phyloP scores from a whole-genome alignment of 164 flowering plant genomes.

The Stephania yunnanensis region DNA sequence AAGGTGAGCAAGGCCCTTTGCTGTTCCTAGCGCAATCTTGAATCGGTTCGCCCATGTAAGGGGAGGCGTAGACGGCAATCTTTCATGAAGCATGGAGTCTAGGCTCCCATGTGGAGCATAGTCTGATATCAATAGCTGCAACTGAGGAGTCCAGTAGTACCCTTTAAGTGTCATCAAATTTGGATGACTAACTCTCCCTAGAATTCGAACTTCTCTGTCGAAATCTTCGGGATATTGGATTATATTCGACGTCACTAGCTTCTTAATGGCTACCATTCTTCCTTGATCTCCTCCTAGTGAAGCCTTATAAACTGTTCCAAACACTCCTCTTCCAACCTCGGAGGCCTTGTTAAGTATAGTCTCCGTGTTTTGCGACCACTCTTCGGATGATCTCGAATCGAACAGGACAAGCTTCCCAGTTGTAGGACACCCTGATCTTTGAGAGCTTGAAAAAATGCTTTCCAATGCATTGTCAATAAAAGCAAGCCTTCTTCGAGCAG shows the following conservation, averaged over 20 bases:
- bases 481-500: conserved; percentile 53
- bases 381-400: conserved; percentile 43
- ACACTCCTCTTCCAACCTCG: conserved; percentile 73
- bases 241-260: conserved; percentile 52
- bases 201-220: conserved; percentile 67
- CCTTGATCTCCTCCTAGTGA: conserved; percentile 49
- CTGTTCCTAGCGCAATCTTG: conserved; percentile 71
- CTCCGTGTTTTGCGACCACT: conserved; percentile 43
- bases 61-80: conserved; percentile 40
- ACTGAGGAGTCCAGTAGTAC: conserved; percentile 61
- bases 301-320: conserved; percentile 83
- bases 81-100: conserved; percentile 57
- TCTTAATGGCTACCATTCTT: conserved; percentile 56
- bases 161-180: conserved; percentile 54
- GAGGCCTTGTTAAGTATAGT: conserved; percentile 62
- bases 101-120: conserved; percentile 70
- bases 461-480: conserved; percentile 65
- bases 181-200: conserved; percentile 76
- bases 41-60: conserved; percentile 70
- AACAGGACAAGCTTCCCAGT: conserved; percentile 67
- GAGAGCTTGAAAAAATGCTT: conserved; percentile 74
- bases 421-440: conserved; percentile 36
- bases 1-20: conserved; percentile 81
- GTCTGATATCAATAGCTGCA: conserved; percentile 77
- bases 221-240: conserved; percentile 69